These are phyloP conservation scores for Argentina anserina DNA, from an alignment of 306 rosid species.

Conservation along the genomic window DNA sequence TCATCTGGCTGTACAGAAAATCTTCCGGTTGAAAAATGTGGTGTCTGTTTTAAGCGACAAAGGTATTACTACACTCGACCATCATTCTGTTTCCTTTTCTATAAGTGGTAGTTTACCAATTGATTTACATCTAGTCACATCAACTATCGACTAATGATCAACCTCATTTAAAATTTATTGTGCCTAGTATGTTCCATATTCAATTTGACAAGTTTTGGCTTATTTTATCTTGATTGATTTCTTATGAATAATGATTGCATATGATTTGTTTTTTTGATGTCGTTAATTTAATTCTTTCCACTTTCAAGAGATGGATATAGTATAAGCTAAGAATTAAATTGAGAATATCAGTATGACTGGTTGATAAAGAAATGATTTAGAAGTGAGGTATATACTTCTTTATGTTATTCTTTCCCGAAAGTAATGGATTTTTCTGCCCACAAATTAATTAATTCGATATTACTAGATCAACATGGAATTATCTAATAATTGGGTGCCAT, in stretches of 20 bases:
- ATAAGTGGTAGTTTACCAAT: constrained; percentile 6
- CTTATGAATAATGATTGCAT: background rate
- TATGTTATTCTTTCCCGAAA: background rate
- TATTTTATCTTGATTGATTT: background rate
- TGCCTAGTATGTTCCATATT: background rate
- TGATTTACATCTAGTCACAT: background rate
- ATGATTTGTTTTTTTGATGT: background rate
- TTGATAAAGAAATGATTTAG: background rate
- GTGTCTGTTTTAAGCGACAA: constrained; percentile 39
- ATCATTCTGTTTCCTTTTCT: background rate
- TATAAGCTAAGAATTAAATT: background rate
- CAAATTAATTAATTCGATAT: background rate
- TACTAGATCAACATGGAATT: background rate
- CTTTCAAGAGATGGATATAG: background rate
- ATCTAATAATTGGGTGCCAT: background rate
- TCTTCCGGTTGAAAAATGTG: constrained; percentile 26
- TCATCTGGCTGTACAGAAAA: constrained; percentile 19
- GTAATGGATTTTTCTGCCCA: background rate
- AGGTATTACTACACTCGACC: constrained; percentile 41
- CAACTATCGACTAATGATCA: background rate
- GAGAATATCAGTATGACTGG: background rate
- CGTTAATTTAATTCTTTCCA: background rate
- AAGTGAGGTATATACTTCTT: background rate
- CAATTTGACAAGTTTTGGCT: background rate
- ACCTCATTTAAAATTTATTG: background rate